A percentile compares a stretch with the other conserved stretches of the same genome.
Conservation (phyloP, 495 filamentous ascomycete genomes). For the Glonium stellatum region DNA sequence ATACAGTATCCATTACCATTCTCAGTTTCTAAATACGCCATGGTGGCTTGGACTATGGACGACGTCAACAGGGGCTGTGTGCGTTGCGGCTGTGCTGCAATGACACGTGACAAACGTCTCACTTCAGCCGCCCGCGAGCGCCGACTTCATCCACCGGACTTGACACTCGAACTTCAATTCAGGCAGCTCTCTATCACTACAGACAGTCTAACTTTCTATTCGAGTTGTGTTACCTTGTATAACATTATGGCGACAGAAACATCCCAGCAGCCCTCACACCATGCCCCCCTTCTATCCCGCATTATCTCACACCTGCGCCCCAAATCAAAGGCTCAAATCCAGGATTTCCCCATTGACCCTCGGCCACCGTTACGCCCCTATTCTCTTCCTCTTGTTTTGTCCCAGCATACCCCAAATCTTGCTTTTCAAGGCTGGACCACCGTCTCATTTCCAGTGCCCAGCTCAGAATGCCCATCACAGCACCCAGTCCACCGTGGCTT, state of each 20-base stretch:
- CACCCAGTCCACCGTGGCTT: conserved; percentile 20
- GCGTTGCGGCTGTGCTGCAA: too few relatives aligned
- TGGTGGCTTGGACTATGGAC: too few relatives aligned
- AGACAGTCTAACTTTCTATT: too few relatives aligned
- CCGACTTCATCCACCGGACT: too few relatives aligned
- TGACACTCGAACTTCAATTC: too few relatives aligned
- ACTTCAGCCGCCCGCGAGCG: too few relatives aligned
- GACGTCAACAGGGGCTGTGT: too few relatives aligned
- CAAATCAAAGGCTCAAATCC: neutral
- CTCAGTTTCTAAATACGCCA: too few relatives aligned
- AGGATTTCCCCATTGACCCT: conserved; percentile 3
- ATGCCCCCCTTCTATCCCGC: conserved; percentile 10
- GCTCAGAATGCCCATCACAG: neutral
- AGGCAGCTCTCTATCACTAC: too few relatives aligned
- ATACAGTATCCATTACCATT: too few relatives aligned
- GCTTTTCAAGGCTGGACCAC: conserved; percentile 24
- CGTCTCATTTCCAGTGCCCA: conserved; percentile 19
- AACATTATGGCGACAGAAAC: conserved; percentile 1
- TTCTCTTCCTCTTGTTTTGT: conserved; percentile 17
- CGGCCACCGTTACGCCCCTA: conserved; percentile 10
- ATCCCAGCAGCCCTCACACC: neutral
- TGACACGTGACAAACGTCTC: too few relatives aligned
- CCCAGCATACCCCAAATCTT: conserved; percentile 16
- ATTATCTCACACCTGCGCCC: conserved; percentile 17
- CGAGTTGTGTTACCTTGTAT: too few relatives aligned